phyloP scores from a whole-genome alignment of 208 protist genomes.

The Leishmania braziliensis region DNA sequence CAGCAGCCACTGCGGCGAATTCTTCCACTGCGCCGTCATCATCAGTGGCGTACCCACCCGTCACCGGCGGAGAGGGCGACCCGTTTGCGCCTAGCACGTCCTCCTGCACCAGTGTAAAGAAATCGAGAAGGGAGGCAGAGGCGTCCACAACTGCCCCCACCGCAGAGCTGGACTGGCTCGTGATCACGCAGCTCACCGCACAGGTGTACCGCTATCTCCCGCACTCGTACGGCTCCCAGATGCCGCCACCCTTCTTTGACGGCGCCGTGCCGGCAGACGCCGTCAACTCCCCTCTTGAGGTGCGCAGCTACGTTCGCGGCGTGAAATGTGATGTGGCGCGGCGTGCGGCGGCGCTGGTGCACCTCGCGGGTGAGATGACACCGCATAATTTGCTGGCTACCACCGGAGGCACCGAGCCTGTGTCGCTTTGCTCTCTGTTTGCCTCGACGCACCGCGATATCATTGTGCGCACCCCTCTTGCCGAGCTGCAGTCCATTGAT shows the following conservation, averaged over 20 bases:
- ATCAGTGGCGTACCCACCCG: conserved; percentile 13
- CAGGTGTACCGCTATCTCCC: conserved; percentile 86
- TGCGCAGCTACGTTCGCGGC: conserved; percentile 39
- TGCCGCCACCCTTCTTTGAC: conserved; percentile 75
- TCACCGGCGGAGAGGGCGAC: conserved; percentile 1
- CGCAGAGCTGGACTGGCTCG: conserved; percentile 38
- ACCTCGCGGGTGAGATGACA: conserved; percentile 11
- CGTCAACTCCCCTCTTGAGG: conserved; percentile 16
- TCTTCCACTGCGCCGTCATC: neutral
- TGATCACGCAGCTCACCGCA: conserved; percentile 71
- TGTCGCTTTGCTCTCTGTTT: conserved; percentile 8
- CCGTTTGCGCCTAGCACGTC: neutral
- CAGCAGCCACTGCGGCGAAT: neutral
- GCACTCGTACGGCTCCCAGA: conserved; percentile 76
- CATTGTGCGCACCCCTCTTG: conserved; percentile 30
- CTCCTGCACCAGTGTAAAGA: conserved; percentile 11
- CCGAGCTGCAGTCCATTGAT: conserved; percentile 21
- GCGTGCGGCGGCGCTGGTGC: conserved; percentile 33
- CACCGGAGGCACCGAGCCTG: neutral
- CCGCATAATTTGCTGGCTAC: neutral
- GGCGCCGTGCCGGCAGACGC: conserved; percentile 22
- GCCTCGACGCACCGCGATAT: conserved; percentile 15
- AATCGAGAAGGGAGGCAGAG: conserved; percentile 3
- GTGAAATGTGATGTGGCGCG: conserved; percentile 56
- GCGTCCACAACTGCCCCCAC: neutral